Conservation (phyloP, 108 stramenopile genomes). For the Phaeodactylum tricornutum region DNA sequence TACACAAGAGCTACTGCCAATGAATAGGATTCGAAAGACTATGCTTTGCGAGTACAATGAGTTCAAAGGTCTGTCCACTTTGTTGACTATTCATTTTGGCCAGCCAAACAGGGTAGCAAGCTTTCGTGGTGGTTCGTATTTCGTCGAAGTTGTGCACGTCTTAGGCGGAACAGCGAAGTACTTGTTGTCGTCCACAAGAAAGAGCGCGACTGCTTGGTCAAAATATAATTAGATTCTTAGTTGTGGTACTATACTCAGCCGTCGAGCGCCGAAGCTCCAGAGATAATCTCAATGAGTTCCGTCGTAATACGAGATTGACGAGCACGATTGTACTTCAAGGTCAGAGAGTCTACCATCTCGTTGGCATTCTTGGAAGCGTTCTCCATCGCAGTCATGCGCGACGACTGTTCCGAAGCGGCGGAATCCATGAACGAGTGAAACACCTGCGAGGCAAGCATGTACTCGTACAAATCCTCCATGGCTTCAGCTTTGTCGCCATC, state of each 20-base stretch:
- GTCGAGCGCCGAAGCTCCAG: constrained; percentile 98
- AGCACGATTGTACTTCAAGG: constrained; percentile 98
- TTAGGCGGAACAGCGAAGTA: too few relatives aligned
- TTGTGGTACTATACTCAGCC: constrained; percentile 48
- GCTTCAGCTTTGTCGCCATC: constrained; percentile 94
- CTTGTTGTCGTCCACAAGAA: too few relatives aligned
- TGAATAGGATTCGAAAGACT: too few relatives aligned
- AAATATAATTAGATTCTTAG: too few relatives aligned
- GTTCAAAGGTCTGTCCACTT: too few relatives aligned
- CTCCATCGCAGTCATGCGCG: constrained; percentile 99
- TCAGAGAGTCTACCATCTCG: constrained; percentile 96
- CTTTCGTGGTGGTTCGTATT: too few relatives aligned
- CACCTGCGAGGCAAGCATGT: constrained; percentile 86
- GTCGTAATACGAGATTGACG: constrained; percentile 99
- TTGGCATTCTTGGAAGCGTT: constrained; percentile 99
- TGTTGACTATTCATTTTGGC: too few relatives aligned
- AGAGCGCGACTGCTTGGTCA: too few relatives aligned
- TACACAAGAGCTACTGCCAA: too few relatives aligned
- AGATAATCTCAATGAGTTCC: constrained; percentile 99
- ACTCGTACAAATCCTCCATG: constrained; percentile 90
- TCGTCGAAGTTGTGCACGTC: too few relatives aligned
- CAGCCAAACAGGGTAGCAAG: too few relatives aligned
- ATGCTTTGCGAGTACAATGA: too few relatives aligned
- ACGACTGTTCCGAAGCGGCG: constrained; percentile 95
- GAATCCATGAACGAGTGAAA: constrained; percentile 95